Evolutionary conservation across 2,329 filamentous ascomycete species (phyloP).

Genomic region (Aschersonia sp.): DNA sequence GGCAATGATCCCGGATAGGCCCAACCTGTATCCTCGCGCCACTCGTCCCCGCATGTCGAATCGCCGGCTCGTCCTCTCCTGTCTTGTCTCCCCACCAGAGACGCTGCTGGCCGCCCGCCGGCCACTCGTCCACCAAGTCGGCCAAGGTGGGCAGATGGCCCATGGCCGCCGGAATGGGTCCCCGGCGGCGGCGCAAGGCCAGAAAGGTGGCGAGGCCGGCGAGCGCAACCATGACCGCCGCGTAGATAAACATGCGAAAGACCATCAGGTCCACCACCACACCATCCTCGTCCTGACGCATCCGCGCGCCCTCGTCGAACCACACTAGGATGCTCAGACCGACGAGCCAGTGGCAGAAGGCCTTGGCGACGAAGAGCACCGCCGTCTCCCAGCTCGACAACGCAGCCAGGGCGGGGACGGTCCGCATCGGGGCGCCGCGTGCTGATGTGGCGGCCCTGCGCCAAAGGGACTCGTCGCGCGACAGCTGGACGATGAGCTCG

Average conservation of each 20-base stretch:
- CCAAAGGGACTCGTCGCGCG: not conserved
- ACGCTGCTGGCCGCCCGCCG: not conserved
- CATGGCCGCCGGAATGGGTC: not conserved
- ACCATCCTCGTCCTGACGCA: not conserved
- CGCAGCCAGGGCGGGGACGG: not conserved
- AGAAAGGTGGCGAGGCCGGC: not conserved
- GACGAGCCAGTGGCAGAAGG: not conserved
- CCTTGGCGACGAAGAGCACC: not conserved
- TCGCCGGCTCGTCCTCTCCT: not conserved
- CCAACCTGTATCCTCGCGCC: not conserved
- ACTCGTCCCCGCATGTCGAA: not conserved
- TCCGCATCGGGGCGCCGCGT: not conserved
- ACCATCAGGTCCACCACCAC: not conserved
- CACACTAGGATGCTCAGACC: not conserved
- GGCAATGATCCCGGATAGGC: not conserved
- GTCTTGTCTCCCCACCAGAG: not conserved
- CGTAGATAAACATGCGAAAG: not conserved
- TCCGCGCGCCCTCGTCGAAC: not conserved
- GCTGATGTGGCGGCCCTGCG: not conserved
- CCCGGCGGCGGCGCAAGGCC: not conserved
- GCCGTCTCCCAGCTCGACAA: not conserved
- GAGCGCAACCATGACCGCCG: not conserved
- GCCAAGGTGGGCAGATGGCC: not conserved
- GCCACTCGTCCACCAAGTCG: not conserved
- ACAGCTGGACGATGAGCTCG: not conserved